phyloP scores from a whole-genome alignment of 2,329 filamentous ascomycete genomes.

The Plectosphaerella cucumerina region DNA sequence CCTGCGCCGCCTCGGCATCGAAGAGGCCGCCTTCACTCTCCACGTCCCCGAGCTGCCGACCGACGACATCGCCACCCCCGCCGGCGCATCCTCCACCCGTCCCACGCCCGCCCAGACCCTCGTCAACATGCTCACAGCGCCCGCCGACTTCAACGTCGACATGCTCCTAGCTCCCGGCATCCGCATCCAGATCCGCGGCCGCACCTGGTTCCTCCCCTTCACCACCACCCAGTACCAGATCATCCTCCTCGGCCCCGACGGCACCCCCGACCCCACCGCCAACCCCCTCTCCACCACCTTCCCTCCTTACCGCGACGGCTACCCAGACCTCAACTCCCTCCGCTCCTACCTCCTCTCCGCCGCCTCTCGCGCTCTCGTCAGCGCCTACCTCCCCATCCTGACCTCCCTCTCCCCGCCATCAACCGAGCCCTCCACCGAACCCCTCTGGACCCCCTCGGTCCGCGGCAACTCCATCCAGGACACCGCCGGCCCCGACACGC shows the following conservation, averaged over 20 bases:
- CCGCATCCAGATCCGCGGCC: conserved; percentile 37
- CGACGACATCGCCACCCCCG: conserved; percentile 19
- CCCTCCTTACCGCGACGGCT: conserved; percentile 39
- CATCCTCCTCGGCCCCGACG: conserved; percentile 27
- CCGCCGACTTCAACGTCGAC: conserved; percentile 36
- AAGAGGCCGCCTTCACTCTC: conserved; percentile 36
- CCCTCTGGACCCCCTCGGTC: conserved; percentile 23
- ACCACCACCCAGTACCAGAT: conserved; percentile 42
- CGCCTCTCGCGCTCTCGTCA: conserved; percentile 33
- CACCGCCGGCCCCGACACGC: conserved; percentile 17
- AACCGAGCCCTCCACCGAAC: neutral
- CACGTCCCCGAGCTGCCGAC: conserved; percentile 28
- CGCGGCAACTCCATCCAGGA: conserved; percentile 27
- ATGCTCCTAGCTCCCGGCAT: conserved; percentile 39
- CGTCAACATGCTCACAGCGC: conserved; percentile 36
- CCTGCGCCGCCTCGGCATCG: conserved; percentile 42
- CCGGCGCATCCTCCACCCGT: conserved; percentile 27
- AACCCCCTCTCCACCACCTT: conserved; percentile 33
- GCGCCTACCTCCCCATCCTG: conserved; percentile 25
- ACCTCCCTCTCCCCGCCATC: neutral
- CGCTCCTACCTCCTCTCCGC: conserved; percentile 42
- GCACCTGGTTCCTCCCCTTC: conserved; percentile 38
- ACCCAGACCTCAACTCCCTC: conserved; percentile 38
- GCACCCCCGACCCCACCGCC: conserved; percentile 5
- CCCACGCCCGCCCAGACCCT: conserved; percentile 39